Evolutionary conservation across 768 basidiomycete genomes (phyloP).

Genomic region (Agaricus sinodeliciosus): DNA sequence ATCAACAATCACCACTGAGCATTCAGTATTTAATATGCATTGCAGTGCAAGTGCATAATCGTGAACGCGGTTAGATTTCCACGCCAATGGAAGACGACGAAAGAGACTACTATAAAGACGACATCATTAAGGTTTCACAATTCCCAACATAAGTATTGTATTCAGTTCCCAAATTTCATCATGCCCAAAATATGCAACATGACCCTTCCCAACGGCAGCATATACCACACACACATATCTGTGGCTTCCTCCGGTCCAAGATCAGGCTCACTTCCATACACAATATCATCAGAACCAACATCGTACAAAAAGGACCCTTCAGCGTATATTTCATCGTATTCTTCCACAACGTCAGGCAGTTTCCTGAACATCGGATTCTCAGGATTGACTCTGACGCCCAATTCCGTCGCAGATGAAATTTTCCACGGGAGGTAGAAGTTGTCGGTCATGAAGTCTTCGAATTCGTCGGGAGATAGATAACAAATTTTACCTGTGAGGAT

Average conservation of each 20-base stretch:
- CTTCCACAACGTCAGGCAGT: conserved; percentile 16
- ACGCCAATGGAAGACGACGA: too few relatives aligned
- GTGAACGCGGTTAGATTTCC: too few relatives aligned
- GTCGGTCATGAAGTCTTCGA: conserved; percentile 19
- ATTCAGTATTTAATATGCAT: too few relatives aligned
- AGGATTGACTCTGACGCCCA: conserved; percentile 12
- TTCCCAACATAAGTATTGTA: neutral
- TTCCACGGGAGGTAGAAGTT: conserved; percentile 30
- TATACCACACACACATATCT: conserved; percentile 19
- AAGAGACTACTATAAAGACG: too few relatives aligned
- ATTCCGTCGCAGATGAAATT: conserved; percentile 15
- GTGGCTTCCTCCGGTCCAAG: conserved; percentile 16
- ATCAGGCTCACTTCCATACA: conserved; percentile 7
- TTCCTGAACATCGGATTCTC: conserved; percentile 13
- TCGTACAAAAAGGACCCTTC: conserved; percentile 13
- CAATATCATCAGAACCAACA: conserved; percentile 13
- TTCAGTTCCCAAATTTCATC: neutral
- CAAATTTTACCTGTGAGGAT: conserved; percentile 26
- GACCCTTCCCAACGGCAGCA: conserved; percentile 26
- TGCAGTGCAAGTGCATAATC: too few relatives aligned
- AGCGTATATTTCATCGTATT: conserved; percentile 20
- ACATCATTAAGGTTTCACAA: neutral
- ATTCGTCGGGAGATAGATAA: conserved; percentile 10
- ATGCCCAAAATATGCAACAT: conserved; percentile 19
- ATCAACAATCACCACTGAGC: too few relatives aligned